phyloP scores from a whole-genome alignment of 2,329 filamentous ascomycete species.

The Coniochaeta prunicola region DNA sequence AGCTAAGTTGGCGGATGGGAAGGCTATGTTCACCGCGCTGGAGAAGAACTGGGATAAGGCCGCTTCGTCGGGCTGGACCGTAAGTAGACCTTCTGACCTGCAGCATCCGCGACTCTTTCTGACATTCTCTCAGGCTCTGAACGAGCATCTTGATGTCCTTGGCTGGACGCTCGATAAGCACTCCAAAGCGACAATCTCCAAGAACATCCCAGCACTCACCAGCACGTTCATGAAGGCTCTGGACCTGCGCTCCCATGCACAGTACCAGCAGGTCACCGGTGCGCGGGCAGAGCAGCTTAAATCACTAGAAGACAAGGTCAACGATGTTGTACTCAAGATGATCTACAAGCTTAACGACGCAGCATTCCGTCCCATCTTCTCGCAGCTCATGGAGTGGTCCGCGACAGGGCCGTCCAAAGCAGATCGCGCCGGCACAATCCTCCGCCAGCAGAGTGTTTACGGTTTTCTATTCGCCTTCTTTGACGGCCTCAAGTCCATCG shows the following conservation, averaged over 20 bases:
- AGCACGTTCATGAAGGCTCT: conserved; percentile 52
- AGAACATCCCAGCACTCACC: conserved; percentile 65
- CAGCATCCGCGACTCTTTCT: conserved; percentile 12
- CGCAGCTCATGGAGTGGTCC: conserved; percentile 78
- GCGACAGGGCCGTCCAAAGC: conserved; percentile 52
- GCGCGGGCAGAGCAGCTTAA: conserved; percentile 37
- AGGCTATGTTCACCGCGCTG: conserved; percentile 66
- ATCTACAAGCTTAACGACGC: conserved; percentile 95
- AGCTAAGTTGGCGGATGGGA: conserved; percentile 70
- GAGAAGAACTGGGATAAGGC: conserved; percentile 65
- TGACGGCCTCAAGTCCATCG: conserved; percentile 81
- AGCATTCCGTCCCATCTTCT: conserved; percentile 86
- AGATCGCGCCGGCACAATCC: conserved; percentile 47
- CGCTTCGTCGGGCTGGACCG: conserved; percentile 51
- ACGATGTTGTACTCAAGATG: conserved; percentile 75
- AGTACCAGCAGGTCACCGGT: conserved; percentile 33
- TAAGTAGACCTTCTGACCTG: conserved; percentile 31
- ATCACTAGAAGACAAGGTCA: conserved; percentile 56
- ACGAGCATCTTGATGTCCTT: conserved; percentile 64
- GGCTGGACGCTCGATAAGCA: conserved; percentile 68
- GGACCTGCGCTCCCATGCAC: conserved; percentile 57
- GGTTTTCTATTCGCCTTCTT: conserved; percentile 77
- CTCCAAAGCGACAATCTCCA: conserved; percentile 69
- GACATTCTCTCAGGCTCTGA: conserved; percentile 45
- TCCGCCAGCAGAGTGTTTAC: conserved; percentile 71